A percentile compares a stretch with the other conserved stretches of the same genome.
Conservation (phyloP, 306 rosid species). For the Gillenia trifoliata region DNA sequence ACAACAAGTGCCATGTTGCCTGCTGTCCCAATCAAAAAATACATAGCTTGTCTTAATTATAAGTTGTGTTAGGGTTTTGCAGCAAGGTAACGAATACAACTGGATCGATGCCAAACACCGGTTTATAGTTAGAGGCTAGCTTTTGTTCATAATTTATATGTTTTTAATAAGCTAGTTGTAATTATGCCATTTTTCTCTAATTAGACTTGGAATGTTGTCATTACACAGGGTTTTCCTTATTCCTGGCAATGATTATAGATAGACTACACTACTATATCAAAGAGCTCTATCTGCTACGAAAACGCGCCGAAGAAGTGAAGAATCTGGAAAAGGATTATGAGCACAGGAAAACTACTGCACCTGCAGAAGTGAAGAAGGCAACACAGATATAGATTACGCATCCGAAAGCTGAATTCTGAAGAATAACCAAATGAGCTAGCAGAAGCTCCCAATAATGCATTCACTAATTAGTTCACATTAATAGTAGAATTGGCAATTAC, state of each 20-base stretch:
- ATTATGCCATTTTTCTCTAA: too few relatives aligned
- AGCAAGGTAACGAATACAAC: neutral
- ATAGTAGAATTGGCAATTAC: neutral
- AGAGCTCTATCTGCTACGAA: slow-evolving; percentile 48
- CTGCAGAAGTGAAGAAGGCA: neutral
- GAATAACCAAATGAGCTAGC: neutral
- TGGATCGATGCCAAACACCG: neutral
- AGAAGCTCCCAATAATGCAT: neutral
- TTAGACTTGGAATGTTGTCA: neutral
- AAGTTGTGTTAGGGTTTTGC: neutral
- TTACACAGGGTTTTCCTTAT: slow-evolving; percentile 50
- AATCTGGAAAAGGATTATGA: neutral
- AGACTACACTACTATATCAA: slow-evolving; percentile 50
- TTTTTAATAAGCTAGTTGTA: too few relatives aligned
- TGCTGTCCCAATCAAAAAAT: neutral
- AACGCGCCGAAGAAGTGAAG: slow-evolving; percentile 23
- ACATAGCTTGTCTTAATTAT: neutral
- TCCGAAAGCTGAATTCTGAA: neutral
- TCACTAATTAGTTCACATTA: too few relatives aligned
- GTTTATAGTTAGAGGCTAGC: neutral
- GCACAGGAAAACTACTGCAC: neutral
- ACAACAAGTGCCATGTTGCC: neutral
- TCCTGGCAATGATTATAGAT: slow-evolving; percentile 62
- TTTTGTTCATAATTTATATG: neutral
- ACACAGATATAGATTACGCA: neutral